Conservation (phyloP, 176 grass and related monocot genomes). For the Tillandsia leiboldiana region DNA sequence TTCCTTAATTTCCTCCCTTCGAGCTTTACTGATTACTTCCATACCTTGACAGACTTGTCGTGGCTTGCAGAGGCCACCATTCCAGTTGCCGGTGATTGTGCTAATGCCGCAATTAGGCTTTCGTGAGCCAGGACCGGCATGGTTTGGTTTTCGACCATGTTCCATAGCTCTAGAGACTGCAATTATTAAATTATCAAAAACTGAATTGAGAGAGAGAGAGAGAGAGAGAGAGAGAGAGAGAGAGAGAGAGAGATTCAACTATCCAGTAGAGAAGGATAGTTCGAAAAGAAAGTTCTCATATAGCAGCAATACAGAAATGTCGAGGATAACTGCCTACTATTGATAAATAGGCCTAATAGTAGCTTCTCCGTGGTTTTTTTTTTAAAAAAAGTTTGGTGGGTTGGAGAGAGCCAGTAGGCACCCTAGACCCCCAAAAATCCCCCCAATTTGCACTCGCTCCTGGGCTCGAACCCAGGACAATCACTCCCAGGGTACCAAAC, state of each 20-base stretch:
- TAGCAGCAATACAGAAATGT: background rate
- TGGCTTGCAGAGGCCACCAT: constrained; percentile 96
- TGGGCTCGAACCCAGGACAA: too few relatives aligned
- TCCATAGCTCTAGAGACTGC: constrained; percentile 91
- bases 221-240: background rate
- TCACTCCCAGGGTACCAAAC: too few relatives aligned
- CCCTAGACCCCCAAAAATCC: too few relatives aligned
- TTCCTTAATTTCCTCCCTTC: too few relatives aligned
- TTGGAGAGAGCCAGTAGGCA: too few relatives aligned
- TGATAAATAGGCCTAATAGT: too few relatives aligned
- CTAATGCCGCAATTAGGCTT: constrained; percentile 56
- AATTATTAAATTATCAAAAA: constrained; percentile 9
- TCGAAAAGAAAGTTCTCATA: too few relatives aligned
- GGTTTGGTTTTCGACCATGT: constrained; percentile 81
- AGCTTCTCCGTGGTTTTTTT: too few relatives aligned
- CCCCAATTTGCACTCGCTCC: too few relatives aligned
- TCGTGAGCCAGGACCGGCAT: constrained; percentile 79
- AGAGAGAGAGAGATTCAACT: background rate
- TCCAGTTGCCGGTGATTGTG: constrained; percentile 60
- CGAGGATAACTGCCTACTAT: background rate
- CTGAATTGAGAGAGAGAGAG: too few relatives aligned
- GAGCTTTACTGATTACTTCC: constrained; percentile 51
- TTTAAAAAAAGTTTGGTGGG: too few relatives aligned
- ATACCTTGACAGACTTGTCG: constrained; percentile 86
- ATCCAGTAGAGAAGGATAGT: background rate